These are phyloP conservation scores for Aureobasidium uvarum DNA, from an alignment of 2,329 filamentous ascomycete species.

Conservation along the genomic window DNA sequence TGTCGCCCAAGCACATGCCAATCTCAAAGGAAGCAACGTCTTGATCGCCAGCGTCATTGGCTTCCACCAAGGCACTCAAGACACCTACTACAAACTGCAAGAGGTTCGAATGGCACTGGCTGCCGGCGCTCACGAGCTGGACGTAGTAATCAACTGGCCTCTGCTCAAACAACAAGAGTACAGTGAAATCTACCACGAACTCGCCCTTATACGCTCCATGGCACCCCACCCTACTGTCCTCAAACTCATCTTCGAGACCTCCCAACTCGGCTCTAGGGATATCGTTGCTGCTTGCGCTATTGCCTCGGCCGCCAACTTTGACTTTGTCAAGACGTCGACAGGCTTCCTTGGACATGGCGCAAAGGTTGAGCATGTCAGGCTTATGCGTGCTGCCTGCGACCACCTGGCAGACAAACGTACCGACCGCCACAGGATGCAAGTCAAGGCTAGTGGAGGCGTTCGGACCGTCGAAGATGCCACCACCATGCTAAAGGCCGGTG, in stretches of 20 bases:
- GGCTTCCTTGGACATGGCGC: constrained; percentile 59
- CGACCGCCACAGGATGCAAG: constrained; percentile 43
- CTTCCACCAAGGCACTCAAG: constrained; percentile 59
- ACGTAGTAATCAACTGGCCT: constrained; percentile 58
- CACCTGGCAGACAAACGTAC: constrained; percentile 33
- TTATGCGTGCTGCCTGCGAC: constrained; percentile 55
- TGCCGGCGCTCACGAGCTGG: constrained; percentile 56
- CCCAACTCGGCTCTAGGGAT: constrained; percentile 49
- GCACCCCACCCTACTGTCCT: constrained; percentile 45
- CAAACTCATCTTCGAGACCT: constrained; percentile 62
- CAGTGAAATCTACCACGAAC: constrained; percentile 52
- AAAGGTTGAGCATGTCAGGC: constrained; percentile 50
- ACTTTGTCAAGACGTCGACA: constrained; percentile 62
- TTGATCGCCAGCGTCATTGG: constrained; percentile 58
- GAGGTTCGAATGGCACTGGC: constrained; percentile 52
- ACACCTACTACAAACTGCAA: constrained; percentile 51
- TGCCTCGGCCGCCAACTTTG: constrained; percentile 53
- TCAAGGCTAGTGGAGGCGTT: constrained; percentile 61
- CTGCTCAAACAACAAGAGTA: constrained; percentile 47
- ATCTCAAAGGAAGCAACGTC: constrained; percentile 51
- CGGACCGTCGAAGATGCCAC: constrained; percentile 51
- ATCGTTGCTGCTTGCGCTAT: constrained; percentile 56
- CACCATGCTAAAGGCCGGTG: constrained; percentile 57
- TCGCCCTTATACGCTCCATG: constrained; percentile 52
- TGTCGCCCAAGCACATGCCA: constrained; percentile 52